phyloP scores from a whole-genome alignment of 495 filamentous ascomycete genomes.

The Penicillium antarcticum region DNA sequence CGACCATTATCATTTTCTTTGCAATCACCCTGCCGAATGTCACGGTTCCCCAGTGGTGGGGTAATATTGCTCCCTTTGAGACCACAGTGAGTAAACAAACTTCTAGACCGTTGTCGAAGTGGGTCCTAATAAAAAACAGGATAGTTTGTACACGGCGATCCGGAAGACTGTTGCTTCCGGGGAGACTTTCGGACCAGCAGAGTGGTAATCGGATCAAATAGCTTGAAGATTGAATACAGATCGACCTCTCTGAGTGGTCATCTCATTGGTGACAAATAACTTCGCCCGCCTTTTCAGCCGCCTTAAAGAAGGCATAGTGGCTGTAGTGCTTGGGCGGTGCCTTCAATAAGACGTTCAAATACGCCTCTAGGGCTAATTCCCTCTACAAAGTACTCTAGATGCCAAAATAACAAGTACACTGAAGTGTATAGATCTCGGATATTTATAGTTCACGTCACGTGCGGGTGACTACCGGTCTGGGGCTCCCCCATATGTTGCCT shows the following conservation, averaged over 20 bases:
- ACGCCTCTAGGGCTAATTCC: too few relatives aligned
- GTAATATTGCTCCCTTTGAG: constrained; percentile 42
- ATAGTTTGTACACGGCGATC: constrained; percentile 50
- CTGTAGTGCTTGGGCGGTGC: too few relatives aligned
- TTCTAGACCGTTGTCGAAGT: background rate
- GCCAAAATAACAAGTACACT: too few relatives aligned
- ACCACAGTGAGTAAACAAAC: constrained; percentile 13
- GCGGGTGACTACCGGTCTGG: background rate
- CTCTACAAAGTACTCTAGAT: too few relatives aligned
- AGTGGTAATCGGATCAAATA: constrained; percentile 19
- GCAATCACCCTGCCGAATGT: constrained; percentile 48
- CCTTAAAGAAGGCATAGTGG: too few relatives aligned
- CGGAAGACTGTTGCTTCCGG: constrained; percentile 43
- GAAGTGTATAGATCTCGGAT: background rate
- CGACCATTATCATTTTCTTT: constrained; percentile 55
- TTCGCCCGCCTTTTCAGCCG: too few relatives aligned
- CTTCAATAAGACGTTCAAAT: too few relatives aligned
- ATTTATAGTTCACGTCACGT: constrained; percentile 10
- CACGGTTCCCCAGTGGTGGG: constrained; percentile 53
- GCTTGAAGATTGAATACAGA: too few relatives aligned
- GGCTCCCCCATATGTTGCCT: background rate
- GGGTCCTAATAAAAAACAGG: constrained; percentile 18
- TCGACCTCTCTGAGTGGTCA: too few relatives aligned
- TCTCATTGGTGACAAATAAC: too few relatives aligned
- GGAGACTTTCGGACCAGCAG: constrained; percentile 50